These are phyloP conservation scores for Ilyonectria mors-panacis DNA, from an alignment of 2,329 filamentous ascomycete species.

Conservation along the genomic window DNA sequence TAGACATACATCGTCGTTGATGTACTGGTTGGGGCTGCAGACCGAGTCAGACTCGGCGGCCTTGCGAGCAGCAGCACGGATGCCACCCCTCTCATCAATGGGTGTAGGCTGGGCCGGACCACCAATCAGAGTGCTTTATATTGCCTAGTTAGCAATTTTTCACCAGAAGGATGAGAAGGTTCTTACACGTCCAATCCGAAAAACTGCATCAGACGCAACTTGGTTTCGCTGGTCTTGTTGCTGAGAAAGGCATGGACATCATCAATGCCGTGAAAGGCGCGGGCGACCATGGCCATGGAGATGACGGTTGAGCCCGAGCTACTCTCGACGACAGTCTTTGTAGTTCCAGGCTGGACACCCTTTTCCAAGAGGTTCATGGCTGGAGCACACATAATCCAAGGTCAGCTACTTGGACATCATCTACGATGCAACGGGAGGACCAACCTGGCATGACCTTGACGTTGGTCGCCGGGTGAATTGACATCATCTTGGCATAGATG, in stretches of 20 bases:
- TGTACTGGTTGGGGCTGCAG: conserved; percentile 53
- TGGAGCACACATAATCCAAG: conserved; percentile 24
- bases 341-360: conserved; percentile 59
- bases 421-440: conserved; percentile 6
- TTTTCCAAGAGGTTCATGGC: conserved; percentile 65
- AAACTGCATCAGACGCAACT: conserved; percentile 52
- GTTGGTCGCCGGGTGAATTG: conserved; percentile 73
- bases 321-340: conserved; percentile 70
- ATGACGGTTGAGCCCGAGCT: conserved; percentile 75
- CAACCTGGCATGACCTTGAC: conserved; percentile 73
- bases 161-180: too few species aligned
- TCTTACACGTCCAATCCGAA: conserved; percentile 54
- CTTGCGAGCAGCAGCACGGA: conserved; percentile 49
- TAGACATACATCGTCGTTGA: conserved; percentile 50
- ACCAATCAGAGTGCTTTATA: conserved; percentile 49
- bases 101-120: conserved; percentile 54
- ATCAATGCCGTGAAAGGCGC: conserved; percentile 56
- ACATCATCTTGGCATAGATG: conserved; percentile 77
- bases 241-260: conserved; percentile 61
- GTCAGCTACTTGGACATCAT: conserved; percentile 26
- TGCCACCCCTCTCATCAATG: conserved; percentile 51
- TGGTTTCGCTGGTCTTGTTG: conserved; percentile 61
- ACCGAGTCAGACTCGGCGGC: conserved; percentile 49
- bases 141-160: conserved; percentile 14
- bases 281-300: conserved; percentile 63